Conservation (phyloP, 352 stramenopile genomes). For the Phytophthora quininea region DNA sequence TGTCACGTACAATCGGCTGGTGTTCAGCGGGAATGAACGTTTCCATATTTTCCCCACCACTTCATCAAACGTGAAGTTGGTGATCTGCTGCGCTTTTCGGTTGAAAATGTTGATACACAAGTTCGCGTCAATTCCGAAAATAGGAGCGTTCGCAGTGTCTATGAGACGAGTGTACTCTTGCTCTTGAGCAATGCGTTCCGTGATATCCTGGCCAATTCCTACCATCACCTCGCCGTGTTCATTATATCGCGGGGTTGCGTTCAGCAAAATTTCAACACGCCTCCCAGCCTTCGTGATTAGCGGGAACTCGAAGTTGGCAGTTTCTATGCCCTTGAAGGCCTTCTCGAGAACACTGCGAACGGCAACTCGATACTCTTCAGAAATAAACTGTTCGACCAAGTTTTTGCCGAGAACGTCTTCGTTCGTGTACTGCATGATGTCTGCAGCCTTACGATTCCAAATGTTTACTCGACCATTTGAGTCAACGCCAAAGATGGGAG, state of each 20-base stretch:
- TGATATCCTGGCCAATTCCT: too few relatives aligned
- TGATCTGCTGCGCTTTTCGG: too few relatives aligned
- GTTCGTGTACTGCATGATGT: constrained; percentile 61
- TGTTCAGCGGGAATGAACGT: too few relatives aligned
- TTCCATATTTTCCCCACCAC: too few relatives aligned
- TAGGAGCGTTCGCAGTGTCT: too few relatives aligned
- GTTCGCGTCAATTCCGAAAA: too few relatives aligned
- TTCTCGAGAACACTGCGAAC: constrained; percentile 67
- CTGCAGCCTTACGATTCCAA: constrained; percentile 71
- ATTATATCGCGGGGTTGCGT: constrained; percentile 61
- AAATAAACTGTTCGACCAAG: constrained; percentile 64
- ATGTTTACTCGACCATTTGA: constrained; percentile 67
- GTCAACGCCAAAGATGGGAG: constrained; percentile 74
- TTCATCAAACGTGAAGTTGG: too few relatives aligned
- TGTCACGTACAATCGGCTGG: too few relatives aligned
- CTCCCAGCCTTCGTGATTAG: constrained; percentile 67
- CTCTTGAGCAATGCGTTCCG: too few relatives aligned
- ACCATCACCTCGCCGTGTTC: constrained; percentile 54
- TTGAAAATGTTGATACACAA: constrained; percentile 13
- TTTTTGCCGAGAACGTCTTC: constrained; percentile 81
- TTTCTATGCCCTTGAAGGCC: constrained; percentile 40
- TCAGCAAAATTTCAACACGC: constrained; percentile 62
- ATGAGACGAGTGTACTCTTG: too few relatives aligned
- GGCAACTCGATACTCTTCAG: constrained; percentile 57
- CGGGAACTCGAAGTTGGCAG: constrained; percentile 30